Base-by-base conservation (phyloP, 495 filamentous ascomycete genomes). In the Aspergillus nidulans region DNA sequence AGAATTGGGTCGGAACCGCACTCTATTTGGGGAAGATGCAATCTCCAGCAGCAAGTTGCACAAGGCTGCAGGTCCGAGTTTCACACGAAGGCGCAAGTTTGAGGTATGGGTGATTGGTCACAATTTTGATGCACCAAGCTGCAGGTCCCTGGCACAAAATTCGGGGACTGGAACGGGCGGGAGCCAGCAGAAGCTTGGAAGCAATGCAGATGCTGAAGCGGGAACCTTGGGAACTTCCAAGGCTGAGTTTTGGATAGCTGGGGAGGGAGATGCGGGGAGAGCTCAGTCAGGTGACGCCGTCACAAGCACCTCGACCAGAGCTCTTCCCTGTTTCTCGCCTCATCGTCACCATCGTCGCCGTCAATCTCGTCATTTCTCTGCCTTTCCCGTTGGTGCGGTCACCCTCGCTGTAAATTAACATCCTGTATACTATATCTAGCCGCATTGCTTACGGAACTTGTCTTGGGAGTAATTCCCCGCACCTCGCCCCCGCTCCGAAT, bases 271-370 rank as follows among this genome's bases (percentile, higher is more conserved):
- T 47, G 55, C 55, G 55, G 55, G 55, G 55, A 56, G 55, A 57
- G 55, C 55, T 57, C 30, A 39, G 55, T 57, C 55, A 57, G 38
- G 46, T 57, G 55, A 57, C 49, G 25, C 51, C 21, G 42, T 52
- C 32, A 23, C 43, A 48, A 48, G 42, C 25, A 39, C 13, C 26
- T 3, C 30, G n/a, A 24, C 15, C 23, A n/a, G 12, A 48, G 25
- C 28, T 34, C 45, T 48, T 34, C 45, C 41, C 41, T 44, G 10
- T 44, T 20, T 44, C 41, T 42, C n/a, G 30, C 36, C 36, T 52
- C 36, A 34, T 49, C 16, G n/a, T 23, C 52, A 48, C n/a, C 39
- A 36, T 45, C 41, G 12, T 12, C 49, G 32, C 30, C 49, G 49
- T 12, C 23, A 41, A 26, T 39, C 39, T n/a, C 32, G n/a, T 49